These are phyloP conservation scores for Penicillium corylophilum DNA, from an alignment of 2,329 filamentous ascomycete genomes.

Conservation along the genomic window DNA sequence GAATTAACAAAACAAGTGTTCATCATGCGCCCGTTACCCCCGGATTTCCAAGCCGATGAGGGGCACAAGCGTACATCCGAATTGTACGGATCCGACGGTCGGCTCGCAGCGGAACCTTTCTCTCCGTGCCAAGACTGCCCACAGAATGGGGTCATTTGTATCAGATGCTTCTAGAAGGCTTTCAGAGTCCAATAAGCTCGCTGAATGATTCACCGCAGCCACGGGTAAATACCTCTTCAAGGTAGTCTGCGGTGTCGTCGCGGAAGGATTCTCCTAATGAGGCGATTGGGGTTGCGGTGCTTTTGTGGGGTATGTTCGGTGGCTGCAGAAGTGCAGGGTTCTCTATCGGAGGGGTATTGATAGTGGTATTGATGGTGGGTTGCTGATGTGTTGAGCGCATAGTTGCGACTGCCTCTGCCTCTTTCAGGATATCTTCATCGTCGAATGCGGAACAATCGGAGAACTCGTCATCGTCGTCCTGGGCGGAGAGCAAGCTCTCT, in stretches of 20 bases:
- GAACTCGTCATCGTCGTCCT: conserved; percentile 32
- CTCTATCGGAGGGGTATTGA: not conserved
- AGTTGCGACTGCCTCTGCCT: conserved; percentile 18
- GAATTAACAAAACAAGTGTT: conserved; percentile 1
- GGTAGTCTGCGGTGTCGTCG: conserved; percentile 35
- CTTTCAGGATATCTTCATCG: conserved; percentile 29
- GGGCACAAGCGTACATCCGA: conserved; percentile 19
- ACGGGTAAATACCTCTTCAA: conserved; percentile 21
- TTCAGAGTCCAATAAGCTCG: conserved; percentile 6
- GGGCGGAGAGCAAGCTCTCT: not conserved
- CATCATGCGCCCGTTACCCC: not conserved
- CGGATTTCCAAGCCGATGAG: conserved; percentile 8
- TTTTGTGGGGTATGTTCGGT: not conserved
- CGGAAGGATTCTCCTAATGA: conserved; percentile 31
- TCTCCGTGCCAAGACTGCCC: conserved; percentile 3
- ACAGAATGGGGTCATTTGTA: not conserved
- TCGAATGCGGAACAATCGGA: conserved; percentile 36
- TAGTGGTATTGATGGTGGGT: not conserved
- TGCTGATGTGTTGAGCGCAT: not conserved
- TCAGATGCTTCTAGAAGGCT: not conserved
- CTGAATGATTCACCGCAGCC: conserved; percentile 20
- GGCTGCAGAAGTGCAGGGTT: conserved; percentile 6
- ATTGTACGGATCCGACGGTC: conserved; percentile 19
- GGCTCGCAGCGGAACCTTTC: conserved; percentile 21
- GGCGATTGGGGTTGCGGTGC: conserved; percentile 2